Evolutionary conservation across 495 filamentous ascomycete genomes (phyloP), one percentile per base, ranked within the genome.

Genomic region (Annulohypoxylon stygium): DNA sequence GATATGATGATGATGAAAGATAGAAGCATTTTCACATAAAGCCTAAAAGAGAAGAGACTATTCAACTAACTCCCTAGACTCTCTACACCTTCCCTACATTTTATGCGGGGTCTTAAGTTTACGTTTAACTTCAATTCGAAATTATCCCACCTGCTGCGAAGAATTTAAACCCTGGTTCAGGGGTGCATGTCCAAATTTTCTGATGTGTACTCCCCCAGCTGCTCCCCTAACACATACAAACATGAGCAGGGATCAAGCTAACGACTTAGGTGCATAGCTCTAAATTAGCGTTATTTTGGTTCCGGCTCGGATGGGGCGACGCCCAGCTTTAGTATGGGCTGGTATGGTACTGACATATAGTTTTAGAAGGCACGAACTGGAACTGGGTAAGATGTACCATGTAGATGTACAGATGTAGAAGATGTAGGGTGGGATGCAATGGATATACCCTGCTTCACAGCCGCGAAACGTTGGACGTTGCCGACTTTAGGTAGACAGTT

Each of bases 141-240:
- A 30, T 30, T 67, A 50, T 26, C 23, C 50, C n/a, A 37, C 9
- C 55, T 59, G 34, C 57, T 60, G 57, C 57, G 23, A 67, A 67
- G 47, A 60, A 65, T 67, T 62, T 23, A 51, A 61, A 70, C 55
- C 71, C 71, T 64, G 45, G 71, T 47, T 69, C 71, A 74, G 70
- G 70, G 70, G 70, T 73, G 45, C 70, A 73, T 51, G 30, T 33
- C 11, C 43, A 37, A 57, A 36, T 57, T 55, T 45, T 51, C 62
- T 20, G 43, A 25, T 36, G 14, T 43, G 39, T 43, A 43, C 41
- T 43, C 55, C 50, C 55, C 43, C 43, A 47, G 30, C 34, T 26
- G 45, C 57, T n/a, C 61, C 45, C 48, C 26, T 33, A 51, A 10
- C 48, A 9, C 2, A 26, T 60, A 60, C 37, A 60, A 41, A 45